Evolutionary conservation across 2,329 filamentous ascomycete genomes (phyloP).

Genomic region (Cadophora gregata): DNA sequence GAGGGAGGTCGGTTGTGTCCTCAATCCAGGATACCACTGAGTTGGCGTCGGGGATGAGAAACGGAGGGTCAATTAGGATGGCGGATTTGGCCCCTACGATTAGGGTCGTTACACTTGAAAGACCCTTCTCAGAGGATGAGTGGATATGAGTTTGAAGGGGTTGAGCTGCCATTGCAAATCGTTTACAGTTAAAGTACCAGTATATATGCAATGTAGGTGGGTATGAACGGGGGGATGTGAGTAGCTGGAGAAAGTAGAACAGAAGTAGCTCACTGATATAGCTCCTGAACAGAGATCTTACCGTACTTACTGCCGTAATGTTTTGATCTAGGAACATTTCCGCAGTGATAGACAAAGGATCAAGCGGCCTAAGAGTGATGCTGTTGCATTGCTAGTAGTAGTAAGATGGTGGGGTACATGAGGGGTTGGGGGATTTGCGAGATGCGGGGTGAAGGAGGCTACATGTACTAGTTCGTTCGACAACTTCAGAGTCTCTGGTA

Average conservation of each 20-base stretch:
- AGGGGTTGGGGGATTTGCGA: constrained; percentile 13
- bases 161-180: background rate
- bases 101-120: constrained; percentile 19
- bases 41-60: constrained; percentile 12
- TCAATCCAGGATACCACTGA: constrained; percentile 19
- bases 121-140: constrained; percentile 9
- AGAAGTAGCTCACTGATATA: background rate
- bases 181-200: background rate
- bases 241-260: background rate
- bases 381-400: background rate
- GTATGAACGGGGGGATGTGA: background rate
- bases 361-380: background rate
- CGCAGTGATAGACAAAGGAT: background rate
- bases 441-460: background rate
- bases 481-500: background rate
- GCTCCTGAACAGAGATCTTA: background rate
- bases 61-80: constrained; percentile 12
- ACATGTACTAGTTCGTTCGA: background rate
- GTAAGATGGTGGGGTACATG: constrained; percentile 6
- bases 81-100: constrained; percentile 18
- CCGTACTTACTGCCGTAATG: background rate
- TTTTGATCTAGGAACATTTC: background rate
- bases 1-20: constrained; percentile 7
- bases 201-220: background rate
- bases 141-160: constrained; percentile 14